Evolutionary conservation across 768 basidiomycete genomes (phyloP).

Genomic region (Boletus sp.): DNA sequence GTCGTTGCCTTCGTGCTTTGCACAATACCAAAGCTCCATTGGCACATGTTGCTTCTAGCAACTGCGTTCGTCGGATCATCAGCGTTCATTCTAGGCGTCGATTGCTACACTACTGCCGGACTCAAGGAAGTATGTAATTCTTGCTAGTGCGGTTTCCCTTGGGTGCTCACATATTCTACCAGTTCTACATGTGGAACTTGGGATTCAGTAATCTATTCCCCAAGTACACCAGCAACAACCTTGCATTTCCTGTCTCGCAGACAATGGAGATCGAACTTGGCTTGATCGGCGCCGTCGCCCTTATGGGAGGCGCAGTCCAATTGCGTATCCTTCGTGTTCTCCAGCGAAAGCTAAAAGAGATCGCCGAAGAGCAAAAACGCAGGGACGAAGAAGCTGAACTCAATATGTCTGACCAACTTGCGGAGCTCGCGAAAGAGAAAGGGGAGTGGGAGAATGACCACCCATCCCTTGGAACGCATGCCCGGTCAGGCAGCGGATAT

Average conservation of each 20-base stretch:
- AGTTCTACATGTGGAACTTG: conserved; percentile 97
- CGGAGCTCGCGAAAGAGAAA: conserved; percentile 61
- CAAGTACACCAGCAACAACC: conserved; percentile 62
- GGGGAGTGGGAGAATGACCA: conserved; percentile 88
- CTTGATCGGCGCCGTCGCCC: conserved; percentile 73
- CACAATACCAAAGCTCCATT: conserved; percentile 83
- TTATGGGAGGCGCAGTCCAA: conserved; percentile 90
- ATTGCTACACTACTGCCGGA: conserved; percentile 88
- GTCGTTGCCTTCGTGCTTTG: conserved; percentile 79
- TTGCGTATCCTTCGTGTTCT: conserved; percentile 80
- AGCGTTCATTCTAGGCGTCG: conserved; percentile 88
- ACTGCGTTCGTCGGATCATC: conserved; percentile 90
- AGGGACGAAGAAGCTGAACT: conserved; percentile 74
- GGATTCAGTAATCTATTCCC: conserved; percentile 81
- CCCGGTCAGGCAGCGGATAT: conserved; percentile 57
- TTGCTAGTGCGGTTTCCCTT: not conserved
- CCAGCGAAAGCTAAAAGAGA: conserved; percentile 74
- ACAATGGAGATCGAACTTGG: conserved; percentile 94
- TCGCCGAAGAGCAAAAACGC: conserved; percentile 67
- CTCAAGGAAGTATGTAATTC: conserved; percentile 75
- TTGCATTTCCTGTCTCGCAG: conserved; percentile 80
- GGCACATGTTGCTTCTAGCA: conserved; percentile 79
- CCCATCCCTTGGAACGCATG: conserved; percentile 58
- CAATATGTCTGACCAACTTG: conserved; percentile 68
- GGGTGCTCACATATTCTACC: conserved; percentile 13